Evolutionary conservation across 1,139 yeast genomes (phyloP), one percentile per base, ranked within the genome.

Genomic region (Groenewaldozyma sp.): DNA sequence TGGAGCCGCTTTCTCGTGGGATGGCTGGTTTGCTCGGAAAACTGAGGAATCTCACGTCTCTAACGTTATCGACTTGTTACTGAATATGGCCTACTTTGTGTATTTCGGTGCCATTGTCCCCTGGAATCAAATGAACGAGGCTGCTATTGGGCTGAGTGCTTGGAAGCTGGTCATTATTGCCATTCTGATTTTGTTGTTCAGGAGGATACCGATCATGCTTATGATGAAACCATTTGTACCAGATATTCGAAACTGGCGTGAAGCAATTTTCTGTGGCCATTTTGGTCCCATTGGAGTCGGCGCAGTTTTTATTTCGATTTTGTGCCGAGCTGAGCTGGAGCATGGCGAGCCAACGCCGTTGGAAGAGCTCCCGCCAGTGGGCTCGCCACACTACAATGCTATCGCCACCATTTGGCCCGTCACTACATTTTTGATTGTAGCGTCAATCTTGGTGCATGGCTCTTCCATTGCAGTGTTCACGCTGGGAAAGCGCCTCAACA

Each of bases 261-360:
- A 91, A 57, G 96, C 96, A 0, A 57, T 91, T 5, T 87, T 91
- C 56, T 88, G 94, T 60, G 97, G 97, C 18, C 97, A 91, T 64
- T 91, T 91, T 60, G 98, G 98, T 35, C 98, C 98, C 7, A 86
- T 91, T 57, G 98, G 98, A 41, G 98, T 91, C 9, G 97, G 97
- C 48, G 97, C 97, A 1, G 74, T 91, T 17, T 91, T 84, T 63
- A 94, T 95, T 17, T 78, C 88, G 11, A 81, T 91, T 44, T 66
- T 88, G 51, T 91, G 95, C 1, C 73, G 93, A 49, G 75, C 77
- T 14, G 91, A 83, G 49, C 68, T 91, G 35, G 95, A 86, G 55
- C 70, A 74, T 10, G 68, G 67, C 2, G 78, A 73, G 36, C 78
- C 77, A 17, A 80, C 88, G 0, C 83, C 84, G 0, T 60, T 81